Conservation (phyloP, 1,139 yeast species). For the Suhomyces maxii region DNA sequence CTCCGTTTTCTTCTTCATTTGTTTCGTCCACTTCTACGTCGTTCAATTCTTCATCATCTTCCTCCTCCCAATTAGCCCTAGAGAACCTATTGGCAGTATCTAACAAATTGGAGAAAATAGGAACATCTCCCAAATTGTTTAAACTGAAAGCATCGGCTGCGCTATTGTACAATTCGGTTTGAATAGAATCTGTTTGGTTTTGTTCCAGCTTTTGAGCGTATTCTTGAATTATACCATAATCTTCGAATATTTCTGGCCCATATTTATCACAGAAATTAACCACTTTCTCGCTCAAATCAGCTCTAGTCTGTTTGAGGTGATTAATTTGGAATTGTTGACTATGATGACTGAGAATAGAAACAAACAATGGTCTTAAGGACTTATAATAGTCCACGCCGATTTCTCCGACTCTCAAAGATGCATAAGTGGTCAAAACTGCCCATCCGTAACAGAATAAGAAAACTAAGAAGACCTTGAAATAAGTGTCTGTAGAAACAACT, state of each 20-base stretch:
- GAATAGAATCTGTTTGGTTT: slow-evolving; percentile 5
- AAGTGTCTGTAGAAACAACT: slow-evolving; percentile 13
- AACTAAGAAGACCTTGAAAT: slow-evolving; percentile 17
- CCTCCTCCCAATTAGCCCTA: neutral
- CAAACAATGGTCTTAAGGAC: slow-evolving; percentile 39
- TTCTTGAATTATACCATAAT: slow-evolving; percentile 41
- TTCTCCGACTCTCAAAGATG: slow-evolving; percentile 45
- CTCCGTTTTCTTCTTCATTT: neutral
- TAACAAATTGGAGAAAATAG: slow-evolving; percentile 32
- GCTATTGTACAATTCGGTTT: slow-evolving; percentile 4
- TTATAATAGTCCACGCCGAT: slow-evolving; percentile 43
- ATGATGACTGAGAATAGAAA: slow-evolving; percentile 45
- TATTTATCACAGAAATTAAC: slow-evolving; percentile 66
- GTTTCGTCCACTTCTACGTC: slow-evolving; percentile 1
- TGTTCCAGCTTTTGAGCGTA: slow-evolving; percentile 18
- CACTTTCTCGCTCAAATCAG: slow-evolving; percentile 56
- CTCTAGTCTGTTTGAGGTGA: slow-evolving; percentile 55
- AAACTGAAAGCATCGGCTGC: slow-evolving; percentile 17
- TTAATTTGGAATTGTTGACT: slow-evolving; percentile 40
- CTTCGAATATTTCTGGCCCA: slow-evolving; percentile 81
- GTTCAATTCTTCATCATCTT: neutral
- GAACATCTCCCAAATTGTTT: slow-evolving; percentile 32
- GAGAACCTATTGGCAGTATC: slow-evolving; percentile 12
- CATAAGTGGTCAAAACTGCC: slow-evolving; percentile 44
- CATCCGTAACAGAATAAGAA: slow-evolving; percentile 37